Percentiles rank a stretch among this genome's conserved stretches.
Evolutionary conservation across 805 yeast species (phyloP).

Genomic region (Candida pseudofarinosa): DNA sequence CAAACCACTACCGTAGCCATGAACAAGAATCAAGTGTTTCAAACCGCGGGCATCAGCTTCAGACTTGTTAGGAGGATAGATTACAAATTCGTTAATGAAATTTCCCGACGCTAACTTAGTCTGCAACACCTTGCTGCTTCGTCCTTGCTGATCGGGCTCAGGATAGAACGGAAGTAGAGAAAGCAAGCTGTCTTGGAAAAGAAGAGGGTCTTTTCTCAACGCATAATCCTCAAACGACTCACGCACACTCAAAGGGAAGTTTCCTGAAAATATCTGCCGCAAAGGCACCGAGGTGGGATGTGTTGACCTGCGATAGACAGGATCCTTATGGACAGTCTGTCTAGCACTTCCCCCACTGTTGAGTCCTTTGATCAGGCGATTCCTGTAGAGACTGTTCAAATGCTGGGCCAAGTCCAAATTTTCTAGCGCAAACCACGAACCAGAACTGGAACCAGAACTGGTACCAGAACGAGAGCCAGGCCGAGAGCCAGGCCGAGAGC

Average conservation of each 20-base stretch:
- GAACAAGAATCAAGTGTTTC: conserved; percentile 41
- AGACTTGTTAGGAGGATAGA: conserved; percentile 26
- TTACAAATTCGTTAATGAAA: conserved; percentile 39
- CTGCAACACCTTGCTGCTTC: conserved; percentile 28
- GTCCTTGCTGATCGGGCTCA: conserved; percentile 22
- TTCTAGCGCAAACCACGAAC: not conserved
- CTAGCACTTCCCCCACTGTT: not conserved
- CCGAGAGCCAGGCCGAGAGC: too few relatives aligned
- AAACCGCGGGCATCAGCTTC: conserved; percentile 10
- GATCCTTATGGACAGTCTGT: not conserved
- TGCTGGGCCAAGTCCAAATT: not conserved
- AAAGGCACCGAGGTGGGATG: conserved; percentile 69
- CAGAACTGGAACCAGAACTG: not conserved
- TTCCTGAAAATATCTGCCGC: conserved; percentile 45
- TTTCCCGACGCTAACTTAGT: conserved; percentile 22
- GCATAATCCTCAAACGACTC: conserved; percentile 54
- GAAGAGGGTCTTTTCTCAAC: conserved; percentile 31
- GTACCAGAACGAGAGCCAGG: not conserved
- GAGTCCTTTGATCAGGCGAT: not conserved
- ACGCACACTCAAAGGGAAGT: conserved; percentile 53
- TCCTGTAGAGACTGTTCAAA: not conserved
- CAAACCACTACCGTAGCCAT: conserved; percentile 44
- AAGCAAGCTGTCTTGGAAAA: conserved; percentile 45
- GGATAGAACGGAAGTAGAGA: conserved; percentile 46
- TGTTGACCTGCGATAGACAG: conserved; percentile 49